Base-by-base conservation (phyloP, 371 early-diverging fungal genomes). In the Syncephalis fuscata region DNA sequence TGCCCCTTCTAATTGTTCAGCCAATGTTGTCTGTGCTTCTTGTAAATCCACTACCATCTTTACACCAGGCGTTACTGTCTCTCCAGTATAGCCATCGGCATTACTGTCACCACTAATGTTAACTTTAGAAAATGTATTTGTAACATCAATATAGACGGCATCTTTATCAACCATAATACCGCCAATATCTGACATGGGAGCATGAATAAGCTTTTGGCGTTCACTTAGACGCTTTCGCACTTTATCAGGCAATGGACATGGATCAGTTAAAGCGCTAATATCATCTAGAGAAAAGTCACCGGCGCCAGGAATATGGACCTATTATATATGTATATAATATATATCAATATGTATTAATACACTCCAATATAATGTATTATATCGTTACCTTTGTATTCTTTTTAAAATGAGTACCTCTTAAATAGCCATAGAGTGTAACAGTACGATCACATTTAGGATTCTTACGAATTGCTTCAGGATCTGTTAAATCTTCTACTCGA, bases 141-240 rank as follows among this genome's bases (percentile, higher is more conserved):
- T 88, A 3, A 97, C 86, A 52, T 91, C 85, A 55, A 97, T 92
- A 57, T 97, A 97, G 16, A 97, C 90, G 8, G 94, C 95, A 69
- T 97, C 98, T 60, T 91, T 92, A 65, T 97, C 98, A 65, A 91
- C 94, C 76, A 93, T 77, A 54, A 97, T 85, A 42, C 98, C 98
- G 55, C 89, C 92, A 5, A 97, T 88, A 55, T 94, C 94, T 0
- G 91, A 85, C 92, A 92, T 93, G 36, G 98, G 98, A n/a, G 96
- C 98, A 56, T 94, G 94, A 25, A 95, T 82, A 39, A 93, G 70
- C 64, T 91, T 93, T 54, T 88, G 80, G 57, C 92, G 87, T 55
- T 92, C 93, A 57, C 78, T 82, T 56, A 95, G 59, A 1, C 80
- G 69, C 62, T 84, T 88, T 40, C 88, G 76, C 51, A 80, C 85